phyloP scores from a whole-genome alignment of 768 basidiomycete genomes.

The Suillus tomentosus region DNA sequence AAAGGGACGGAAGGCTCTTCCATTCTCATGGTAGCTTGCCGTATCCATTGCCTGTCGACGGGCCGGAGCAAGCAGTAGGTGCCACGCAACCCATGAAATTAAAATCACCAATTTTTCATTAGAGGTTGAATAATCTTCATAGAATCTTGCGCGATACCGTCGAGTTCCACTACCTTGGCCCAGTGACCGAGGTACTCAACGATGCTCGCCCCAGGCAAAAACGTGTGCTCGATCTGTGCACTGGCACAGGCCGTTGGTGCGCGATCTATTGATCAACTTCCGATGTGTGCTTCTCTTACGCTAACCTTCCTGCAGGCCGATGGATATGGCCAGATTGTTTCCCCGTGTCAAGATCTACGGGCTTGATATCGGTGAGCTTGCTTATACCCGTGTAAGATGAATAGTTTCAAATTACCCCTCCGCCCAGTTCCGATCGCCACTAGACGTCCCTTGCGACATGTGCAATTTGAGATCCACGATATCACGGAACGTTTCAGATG shows the following conservation, averaged over 20 bases:
- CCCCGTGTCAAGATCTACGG: slow-evolving; percentile 67
- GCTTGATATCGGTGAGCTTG: slow-evolving; percentile 69
- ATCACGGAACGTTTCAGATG: slow-evolving; percentile 55
- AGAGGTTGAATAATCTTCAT: slow-evolving; percentile 61
- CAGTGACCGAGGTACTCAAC: slow-evolving; percentile 55
- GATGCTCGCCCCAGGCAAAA: slow-evolving; percentile 41
- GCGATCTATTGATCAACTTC: slow-evolving; percentile 29
- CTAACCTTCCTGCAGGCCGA: slow-evolving; percentile 50
- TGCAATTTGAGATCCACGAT: slow-evolving; percentile 68
- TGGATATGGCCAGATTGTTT: slow-evolving; percentile 72
- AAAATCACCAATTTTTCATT: slow-evolving; percentile 9
- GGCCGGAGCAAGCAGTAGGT: slow-evolving; percentile 66
- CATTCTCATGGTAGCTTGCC: slow-evolving; percentile 63
- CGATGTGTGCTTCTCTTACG: slow-evolving; percentile 18
- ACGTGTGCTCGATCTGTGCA: slow-evolving; percentile 73
- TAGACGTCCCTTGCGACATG: slow-evolving; percentile 59
- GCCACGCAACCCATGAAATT: background rate
- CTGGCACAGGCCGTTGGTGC: slow-evolving; percentile 74
- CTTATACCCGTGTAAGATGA: slow-evolving; percentile 14
- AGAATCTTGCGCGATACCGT: slow-evolving; percentile 49
- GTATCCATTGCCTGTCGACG: slow-evolving; percentile 76
- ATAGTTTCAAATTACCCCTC: slow-evolving; percentile 16
- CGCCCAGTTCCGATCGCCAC: slow-evolving; percentile 70
- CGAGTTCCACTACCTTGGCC: slow-evolving; percentile 60
- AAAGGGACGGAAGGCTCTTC: slow-evolving; percentile 63